Evolutionary conservation across 208 protist genomes (phyloP), one percentile per base, ranked within the genome.

Genomic region (Leishmania mexicana): DNA sequence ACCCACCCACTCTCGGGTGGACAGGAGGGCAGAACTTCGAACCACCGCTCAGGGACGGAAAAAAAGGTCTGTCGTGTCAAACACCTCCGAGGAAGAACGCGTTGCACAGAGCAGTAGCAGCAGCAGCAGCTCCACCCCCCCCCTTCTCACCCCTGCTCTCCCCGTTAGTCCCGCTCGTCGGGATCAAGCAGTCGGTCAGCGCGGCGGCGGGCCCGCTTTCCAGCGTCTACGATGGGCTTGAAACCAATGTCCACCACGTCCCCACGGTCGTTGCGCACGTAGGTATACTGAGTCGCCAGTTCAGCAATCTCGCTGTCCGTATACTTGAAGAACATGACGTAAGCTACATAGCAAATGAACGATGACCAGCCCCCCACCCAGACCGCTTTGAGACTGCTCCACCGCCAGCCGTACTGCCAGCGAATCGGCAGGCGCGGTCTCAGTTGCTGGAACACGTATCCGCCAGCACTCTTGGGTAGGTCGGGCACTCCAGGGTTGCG

Each of bases 341-440:
- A 96, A 0, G 83, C 80, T 8, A 96, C 76, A 79, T 94, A 94
- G 24, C 78, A 83, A 31, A 92, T 83, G 54, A 95, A 91, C 6
- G 88, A 93, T 42, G 86, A 67, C 83, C 88, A 90, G 8, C 85
- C 79, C 13, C 85, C 87, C 15, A 96, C 75, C 93, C 94, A 97
- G 2, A 86, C 28, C 0, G 71, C 78, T 76, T 96, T 91, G 35
- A 97, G 85, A 47, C 81, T 75, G 64, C 89, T 94, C 92, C 92
- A 97, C 0, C 93, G 89, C 92, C 93, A 95, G 60, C 92, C 94
- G 83, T 97, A 97, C 88, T 95, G 94, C 94, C 94, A 97, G 6
- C 84, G 75, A 51, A 87, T 83, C 6, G 94, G 94, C 76, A 97
- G 87, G 28, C 88, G 90, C 38, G 91, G 94, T 7, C 94, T 88